A percentile compares a stretch with the other conserved stretches of the same genome.
These are phyloP conservation scores for Podaxis sp. DNA, from an alignment of 768 basidiomycete genomes.

Conservation along the genomic window DNA sequence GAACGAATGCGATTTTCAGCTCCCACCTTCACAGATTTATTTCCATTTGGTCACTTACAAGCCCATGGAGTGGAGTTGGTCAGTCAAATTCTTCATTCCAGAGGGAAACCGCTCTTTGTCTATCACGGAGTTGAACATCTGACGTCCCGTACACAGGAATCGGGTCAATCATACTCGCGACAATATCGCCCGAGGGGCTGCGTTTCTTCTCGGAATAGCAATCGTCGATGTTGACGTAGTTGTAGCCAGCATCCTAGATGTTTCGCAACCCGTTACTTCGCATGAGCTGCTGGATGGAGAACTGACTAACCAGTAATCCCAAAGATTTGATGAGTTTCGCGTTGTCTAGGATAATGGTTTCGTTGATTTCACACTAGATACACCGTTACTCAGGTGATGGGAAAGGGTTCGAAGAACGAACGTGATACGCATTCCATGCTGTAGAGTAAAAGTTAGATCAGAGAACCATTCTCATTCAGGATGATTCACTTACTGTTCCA, in stretches of 20 bases:
- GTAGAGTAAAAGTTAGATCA: background rate
- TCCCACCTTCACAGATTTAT: background rate
- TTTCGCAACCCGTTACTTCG: background rate
- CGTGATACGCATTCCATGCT: constrained; percentile 12
- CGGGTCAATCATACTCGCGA: constrained; percentile 39
- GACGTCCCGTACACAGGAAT: background rate
- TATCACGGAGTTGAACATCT: constrained; percentile 16
- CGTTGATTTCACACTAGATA: constrained; percentile 53
- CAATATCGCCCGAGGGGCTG: constrained; percentile 46
- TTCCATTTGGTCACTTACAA: constrained; percentile 36
- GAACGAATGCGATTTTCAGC: background rate
- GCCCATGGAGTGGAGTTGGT: constrained; percentile 50
- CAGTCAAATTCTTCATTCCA: constrained; percentile 54
- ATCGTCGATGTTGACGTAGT: constrained; percentile 58
- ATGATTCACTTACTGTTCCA: constrained; percentile 8
- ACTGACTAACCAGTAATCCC: constrained; percentile 39
- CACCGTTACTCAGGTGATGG: background rate
- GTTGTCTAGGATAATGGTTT: constrained; percentile 44
- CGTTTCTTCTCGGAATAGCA: constrained; percentile 61
- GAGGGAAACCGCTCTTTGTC: constrained; percentile 49
- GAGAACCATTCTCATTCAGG: too few relatives aligned
- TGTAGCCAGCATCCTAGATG: constrained; percentile 51
- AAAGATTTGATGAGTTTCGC: constrained; percentile 46
- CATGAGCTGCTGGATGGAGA: background rate
- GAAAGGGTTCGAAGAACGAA: background rate